These are phyloP conservation scores for Pythium monospermum DNA, from an alignment of 352 stramenopile species.

Conservation along the genomic window DNA sequence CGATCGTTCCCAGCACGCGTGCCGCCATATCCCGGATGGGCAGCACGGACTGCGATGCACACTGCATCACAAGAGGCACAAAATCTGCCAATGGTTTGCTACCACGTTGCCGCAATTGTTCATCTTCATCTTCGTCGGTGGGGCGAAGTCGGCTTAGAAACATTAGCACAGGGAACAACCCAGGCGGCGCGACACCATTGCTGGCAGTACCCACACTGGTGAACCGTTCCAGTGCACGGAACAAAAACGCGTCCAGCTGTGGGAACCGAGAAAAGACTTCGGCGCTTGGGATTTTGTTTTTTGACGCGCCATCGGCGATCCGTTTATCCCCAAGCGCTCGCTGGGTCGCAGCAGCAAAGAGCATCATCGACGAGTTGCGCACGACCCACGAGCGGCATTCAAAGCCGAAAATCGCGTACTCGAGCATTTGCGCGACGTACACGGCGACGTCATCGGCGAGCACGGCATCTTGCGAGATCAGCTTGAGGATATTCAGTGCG, in stretches of 20 bases:
- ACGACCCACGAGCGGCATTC: slow-evolving; percentile 83
- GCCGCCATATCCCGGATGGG: slow-evolving; percentile 77
- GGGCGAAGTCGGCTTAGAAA: slow-evolving; percentile 74
- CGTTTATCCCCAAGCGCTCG: slow-evolving; percentile 80
- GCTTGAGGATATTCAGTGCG: slow-evolving; percentile 87
- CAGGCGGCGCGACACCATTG: slow-evolving; percentile 40
- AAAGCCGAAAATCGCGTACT: slow-evolving; percentile 78
- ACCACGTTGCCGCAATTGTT: slow-evolving; percentile 7
- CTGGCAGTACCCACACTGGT: slow-evolving; percentile 11
- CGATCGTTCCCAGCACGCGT: slow-evolving; percentile 66
- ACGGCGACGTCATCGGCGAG: slow-evolving; percentile 77
- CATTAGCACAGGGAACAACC: slow-evolving; percentile 72
- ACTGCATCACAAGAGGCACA: slow-evolving; percentile 60
- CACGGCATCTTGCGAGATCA: slow-evolving; percentile 86
- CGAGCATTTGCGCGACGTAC: slow-evolving; percentile 86
- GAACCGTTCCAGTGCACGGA: slow-evolving; percentile 43
- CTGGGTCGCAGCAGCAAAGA: slow-evolving; percentile 80
- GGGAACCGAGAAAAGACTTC: slow-evolving; percentile 81
- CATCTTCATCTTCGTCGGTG: slow-evolving; percentile 46
- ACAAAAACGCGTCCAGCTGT: slow-evolving; percentile 59
- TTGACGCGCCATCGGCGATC: slow-evolving; percentile 62
- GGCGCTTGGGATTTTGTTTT: slow-evolving; percentile 53
- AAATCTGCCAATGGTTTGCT: slow-evolving; percentile 43
- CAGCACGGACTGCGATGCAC: slow-evolving; percentile 64
- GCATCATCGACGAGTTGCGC: slow-evolving; percentile 91